Evolutionary conservation across 2,329 filamentous ascomycete species (phyloP).

Genomic region (Chaetomiaceae sp.): DNA sequence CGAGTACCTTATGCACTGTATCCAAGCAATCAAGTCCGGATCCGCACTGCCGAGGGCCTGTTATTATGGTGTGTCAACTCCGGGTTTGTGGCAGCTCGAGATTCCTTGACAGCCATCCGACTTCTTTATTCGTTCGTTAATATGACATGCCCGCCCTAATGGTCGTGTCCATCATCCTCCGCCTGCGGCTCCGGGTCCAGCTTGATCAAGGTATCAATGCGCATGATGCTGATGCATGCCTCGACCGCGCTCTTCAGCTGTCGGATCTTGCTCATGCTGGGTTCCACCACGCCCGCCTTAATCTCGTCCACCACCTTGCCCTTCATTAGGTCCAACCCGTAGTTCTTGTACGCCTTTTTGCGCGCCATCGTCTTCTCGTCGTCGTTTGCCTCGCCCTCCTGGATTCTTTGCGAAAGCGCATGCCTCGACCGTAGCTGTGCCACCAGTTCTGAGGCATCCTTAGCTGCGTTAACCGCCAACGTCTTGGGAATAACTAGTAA

Average conservation of each 20-base stretch:
- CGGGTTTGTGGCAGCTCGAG: no score
- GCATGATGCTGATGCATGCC: conserved; percentile 98
- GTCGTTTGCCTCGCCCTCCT: conserved; percentile 77
- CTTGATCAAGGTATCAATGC: conserved; percentile 98
- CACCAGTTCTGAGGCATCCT: conserved; percentile 91
- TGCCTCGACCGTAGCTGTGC: conserved; percentile 93
- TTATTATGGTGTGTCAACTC: no score
- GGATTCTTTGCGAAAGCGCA: conserved; percentile 86
- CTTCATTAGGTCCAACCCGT: conserved; percentile 83
- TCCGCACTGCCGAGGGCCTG: not conserved
- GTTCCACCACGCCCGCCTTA: conserved; percentile 93
- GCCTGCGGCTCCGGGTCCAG: conserved; percentile 81
- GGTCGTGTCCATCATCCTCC: conserved; percentile 80
- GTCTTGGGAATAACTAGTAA: conserved; percentile 95
- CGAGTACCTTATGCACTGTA: no score
- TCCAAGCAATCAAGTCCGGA: no score
- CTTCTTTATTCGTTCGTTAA: conserved; percentile 7
- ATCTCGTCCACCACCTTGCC: conserved; percentile 90
- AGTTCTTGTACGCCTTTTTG: conserved; percentile 98
- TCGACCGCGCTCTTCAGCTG: conserved; percentile 98
- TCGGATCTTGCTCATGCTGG: conserved; percentile 95
- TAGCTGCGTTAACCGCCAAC: conserved; percentile 92
- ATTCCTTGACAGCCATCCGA: not conserved
- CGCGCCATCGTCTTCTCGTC: conserved; percentile 86
- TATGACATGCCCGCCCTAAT: conserved; percentile 46